Conservation (phyloP, 2,329 filamentous ascomycete species). For the Diplodia scrobiculata region DNA sequence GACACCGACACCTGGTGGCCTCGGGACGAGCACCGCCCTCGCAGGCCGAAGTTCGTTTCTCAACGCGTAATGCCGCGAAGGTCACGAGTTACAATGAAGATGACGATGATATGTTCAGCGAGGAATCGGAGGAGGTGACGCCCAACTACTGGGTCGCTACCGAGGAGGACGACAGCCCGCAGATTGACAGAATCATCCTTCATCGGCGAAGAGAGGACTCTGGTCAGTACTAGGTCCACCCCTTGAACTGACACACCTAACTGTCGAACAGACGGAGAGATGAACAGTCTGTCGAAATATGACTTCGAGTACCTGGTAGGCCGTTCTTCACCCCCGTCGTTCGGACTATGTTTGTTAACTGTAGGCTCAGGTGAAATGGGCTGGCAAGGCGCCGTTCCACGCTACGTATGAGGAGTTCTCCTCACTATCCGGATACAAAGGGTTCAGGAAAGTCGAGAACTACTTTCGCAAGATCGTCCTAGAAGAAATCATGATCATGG, state of each 20-base stretch:
- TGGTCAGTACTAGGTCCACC: constrained; percentile 38
- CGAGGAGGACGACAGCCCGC: constrained; percentile 75
- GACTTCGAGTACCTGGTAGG: constrained; percentile 78
- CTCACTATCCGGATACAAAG: constrained; percentile 73
- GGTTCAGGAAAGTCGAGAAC: constrained; percentile 88
- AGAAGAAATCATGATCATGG: constrained; percentile 70
- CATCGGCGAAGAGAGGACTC: constrained; percentile 73
- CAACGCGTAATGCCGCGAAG: constrained; percentile 79
- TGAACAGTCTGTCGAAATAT: constrained; percentile 57
- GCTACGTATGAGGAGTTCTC: constrained; percentile 90
- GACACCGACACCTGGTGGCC: constrained; percentile 67
- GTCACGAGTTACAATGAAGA: constrained; percentile 70
- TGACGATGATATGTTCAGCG: constrained; percentile 58
- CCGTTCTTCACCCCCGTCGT: constrained; percentile 10
- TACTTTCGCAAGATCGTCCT: constrained; percentile 84
- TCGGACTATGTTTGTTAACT: constrained; percentile 31
- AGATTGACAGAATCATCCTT: constrained; percentile 88
- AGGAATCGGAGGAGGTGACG: constrained; percentile 63
- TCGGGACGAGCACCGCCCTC: constrained; percentile 63
- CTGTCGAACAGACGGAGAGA: constrained; percentile 39
- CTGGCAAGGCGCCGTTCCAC: constrained; percentile 91
- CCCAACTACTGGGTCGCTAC: constrained; percentile 71
- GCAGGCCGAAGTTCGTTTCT: constrained; percentile 85
- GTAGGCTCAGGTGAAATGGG: constrained; percentile 80
- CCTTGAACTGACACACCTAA: constrained; percentile 32